phyloP scores from a whole-genome alignment of 2,329 filamentous ascomycete genomes.

The Aspergillus aculeatinus region DNA sequence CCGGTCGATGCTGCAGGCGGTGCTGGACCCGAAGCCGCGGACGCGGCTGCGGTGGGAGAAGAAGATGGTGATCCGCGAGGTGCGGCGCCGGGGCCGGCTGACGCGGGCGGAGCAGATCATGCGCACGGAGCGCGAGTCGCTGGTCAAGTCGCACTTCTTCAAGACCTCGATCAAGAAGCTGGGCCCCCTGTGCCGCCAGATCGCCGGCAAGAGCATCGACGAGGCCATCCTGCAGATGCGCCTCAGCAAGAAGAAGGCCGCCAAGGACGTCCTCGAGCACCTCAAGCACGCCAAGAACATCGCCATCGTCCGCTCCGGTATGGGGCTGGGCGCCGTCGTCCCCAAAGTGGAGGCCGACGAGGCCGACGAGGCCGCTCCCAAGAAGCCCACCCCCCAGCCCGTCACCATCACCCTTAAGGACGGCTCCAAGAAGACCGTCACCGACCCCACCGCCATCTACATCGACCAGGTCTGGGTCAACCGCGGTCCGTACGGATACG shows the following conservation, averaged over 20 bases:
- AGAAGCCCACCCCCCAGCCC: slow-evolving; percentile 31
- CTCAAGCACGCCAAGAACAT: slow-evolving; percentile 78
- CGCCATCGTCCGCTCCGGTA: slow-evolving; percentile 76
- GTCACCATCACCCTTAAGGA: slow-evolving; percentile 70
- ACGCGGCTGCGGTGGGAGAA: slow-evolving; percentile 74
- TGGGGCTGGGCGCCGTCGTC: slow-evolving; percentile 63
- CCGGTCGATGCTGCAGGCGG: slow-evolving; percentile 57
- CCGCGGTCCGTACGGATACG: slow-evolving; percentile 63
- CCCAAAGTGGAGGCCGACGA: slow-evolving; percentile 16
- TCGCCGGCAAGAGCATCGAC: slow-evolving; percentile 87
- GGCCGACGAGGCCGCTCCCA: slow-evolving; percentile 3
- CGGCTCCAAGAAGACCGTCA: slow-evolving; percentile 68
- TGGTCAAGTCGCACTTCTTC: slow-evolving; percentile 67
- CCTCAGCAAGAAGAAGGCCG: slow-evolving; percentile 91
- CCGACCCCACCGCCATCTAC: slow-evolving; percentile 79
- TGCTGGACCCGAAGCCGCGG: slow-evolving; percentile 72
- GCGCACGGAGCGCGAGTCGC: slow-evolving; percentile 60
- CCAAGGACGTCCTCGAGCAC: slow-evolving; percentile 74
- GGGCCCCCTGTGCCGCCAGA: slow-evolving; percentile 78
- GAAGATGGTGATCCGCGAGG: slow-evolving; percentile 76
- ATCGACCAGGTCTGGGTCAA: slow-evolving; percentile 92
- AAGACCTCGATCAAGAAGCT: slow-evolving; percentile 92
- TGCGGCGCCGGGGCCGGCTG: slow-evolving; percentile 67
- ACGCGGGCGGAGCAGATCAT: slow-evolving; percentile 66
- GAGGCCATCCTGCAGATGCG: slow-evolving; percentile 94